Conservation (phyloP, 345 rosid genomes). For the Toxicodendron radicans region DNA sequence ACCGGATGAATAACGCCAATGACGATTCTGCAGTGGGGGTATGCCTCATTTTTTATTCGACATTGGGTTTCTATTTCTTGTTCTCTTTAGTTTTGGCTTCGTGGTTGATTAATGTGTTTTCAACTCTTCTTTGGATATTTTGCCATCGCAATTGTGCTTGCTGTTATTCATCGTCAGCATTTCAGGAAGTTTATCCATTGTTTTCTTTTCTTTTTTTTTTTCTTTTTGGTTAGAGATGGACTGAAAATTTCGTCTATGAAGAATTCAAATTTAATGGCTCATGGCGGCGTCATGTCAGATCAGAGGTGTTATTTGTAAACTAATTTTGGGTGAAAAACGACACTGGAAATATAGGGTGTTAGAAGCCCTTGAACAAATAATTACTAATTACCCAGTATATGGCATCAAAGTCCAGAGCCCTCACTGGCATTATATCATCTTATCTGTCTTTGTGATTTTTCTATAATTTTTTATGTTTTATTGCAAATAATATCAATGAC, state of each 20-base stretch:
- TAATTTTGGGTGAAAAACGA: neutral
- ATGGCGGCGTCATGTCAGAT: neutral
- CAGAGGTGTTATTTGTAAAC: neutral
- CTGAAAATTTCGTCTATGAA: neutral
- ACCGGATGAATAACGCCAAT: slow-evolving; percentile 22
- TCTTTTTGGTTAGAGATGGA: neutral
- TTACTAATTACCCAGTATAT: neutral
- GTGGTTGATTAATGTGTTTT: slow-evolving; percentile 2
- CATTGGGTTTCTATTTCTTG: neutral
- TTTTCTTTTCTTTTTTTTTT: neutral
- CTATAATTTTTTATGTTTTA: neutral
- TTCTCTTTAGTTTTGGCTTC: slow-evolving; percentile 10
- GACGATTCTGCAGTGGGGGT: slow-evolving; percentile 26
- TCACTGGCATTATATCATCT: neutral
- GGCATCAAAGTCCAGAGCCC: neutral
- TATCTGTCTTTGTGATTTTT: neutral
- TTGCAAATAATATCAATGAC: neutral
- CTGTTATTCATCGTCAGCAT: neutral
- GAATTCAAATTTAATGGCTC: neutral
- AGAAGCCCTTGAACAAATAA: neutral
- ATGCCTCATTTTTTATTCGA: neutral
- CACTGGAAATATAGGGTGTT: neutral
- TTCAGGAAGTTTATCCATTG: neutral
- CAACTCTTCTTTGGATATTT: neutral
- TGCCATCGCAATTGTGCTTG: neutral